phyloP scores from a whole-genome alignment of 2,329 filamentous ascomycete species.

The Sclerotinia nivalis region DNA sequence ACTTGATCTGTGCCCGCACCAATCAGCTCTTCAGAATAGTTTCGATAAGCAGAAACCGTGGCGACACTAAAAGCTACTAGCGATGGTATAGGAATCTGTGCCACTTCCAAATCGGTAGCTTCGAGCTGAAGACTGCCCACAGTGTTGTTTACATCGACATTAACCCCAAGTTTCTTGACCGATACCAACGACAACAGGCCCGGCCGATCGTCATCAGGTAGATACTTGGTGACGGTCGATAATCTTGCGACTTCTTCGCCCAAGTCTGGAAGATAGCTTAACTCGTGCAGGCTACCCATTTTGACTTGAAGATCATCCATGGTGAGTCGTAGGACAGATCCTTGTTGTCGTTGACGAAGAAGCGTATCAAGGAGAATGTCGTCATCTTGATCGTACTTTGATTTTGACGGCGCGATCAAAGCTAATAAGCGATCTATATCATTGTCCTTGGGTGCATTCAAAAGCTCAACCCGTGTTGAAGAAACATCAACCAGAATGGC shows the following conservation, averaged over 20 bases:
- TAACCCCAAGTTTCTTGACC: conserved; percentile 62
- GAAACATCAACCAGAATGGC: conserved; percentile 63
- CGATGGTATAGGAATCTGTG: conserved; percentile 82
- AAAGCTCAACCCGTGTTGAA: conserved; percentile 71
- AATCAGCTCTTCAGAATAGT: conserved; percentile 70
- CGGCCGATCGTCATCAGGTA: conserved; percentile 92
- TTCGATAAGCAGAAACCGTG: conserved; percentile 61
- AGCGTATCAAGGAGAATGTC: conserved; percentile 95
- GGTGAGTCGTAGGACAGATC: conserved; percentile 73
- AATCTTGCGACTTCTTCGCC: conserved; percentile 79
- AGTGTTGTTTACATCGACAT: conserved; percentile 64
- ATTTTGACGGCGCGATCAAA: conserved; percentile 86
- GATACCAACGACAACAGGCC: conserved; percentile 76
- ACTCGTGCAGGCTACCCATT: conserved; percentile 62
- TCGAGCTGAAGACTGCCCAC: conserved; percentile 65
- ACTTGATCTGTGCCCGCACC: conserved; percentile 48
- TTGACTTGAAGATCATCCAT: conserved; percentile 64
- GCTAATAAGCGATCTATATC: conserved; percentile 82
- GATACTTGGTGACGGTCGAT: conserved; percentile 86
- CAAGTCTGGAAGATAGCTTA: conserved; percentile 69
- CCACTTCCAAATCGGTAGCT: conserved; percentile 66
- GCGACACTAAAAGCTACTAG: conserved; percentile 77
- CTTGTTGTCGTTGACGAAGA: conserved; percentile 81
- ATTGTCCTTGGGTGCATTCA: conserved; percentile 69
- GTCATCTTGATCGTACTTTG: conserved; percentile 83